Evolutionary conservation across 345 rosid species (phyloP).

Genomic region (Rhodamnia rubescens): DNA sequence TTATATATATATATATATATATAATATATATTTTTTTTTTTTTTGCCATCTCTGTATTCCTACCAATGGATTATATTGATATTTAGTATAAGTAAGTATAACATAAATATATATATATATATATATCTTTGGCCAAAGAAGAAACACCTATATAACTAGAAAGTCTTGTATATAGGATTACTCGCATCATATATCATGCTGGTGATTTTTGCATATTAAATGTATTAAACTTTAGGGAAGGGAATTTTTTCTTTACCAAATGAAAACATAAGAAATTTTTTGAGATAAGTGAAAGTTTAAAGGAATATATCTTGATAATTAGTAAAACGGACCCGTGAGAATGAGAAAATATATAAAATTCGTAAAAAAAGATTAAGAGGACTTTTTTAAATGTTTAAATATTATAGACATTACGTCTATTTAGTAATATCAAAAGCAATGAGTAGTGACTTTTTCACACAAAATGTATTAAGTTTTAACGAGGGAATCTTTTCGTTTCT

Average conservation of each 20-base stretch:
- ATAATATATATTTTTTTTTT: too few relatives aligned
- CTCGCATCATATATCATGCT: not conserved
- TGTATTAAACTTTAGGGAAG: not conserved
- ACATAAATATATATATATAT: too few relatives aligned
- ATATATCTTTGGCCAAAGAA: not conserved
- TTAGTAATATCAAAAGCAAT: not conserved
- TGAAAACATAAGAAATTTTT: not conserved
- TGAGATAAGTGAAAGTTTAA: not conserved
- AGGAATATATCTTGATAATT: not conserved
- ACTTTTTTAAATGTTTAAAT: not conserved
- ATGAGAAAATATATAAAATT: not conserved
- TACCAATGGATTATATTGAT: too few relatives aligned
- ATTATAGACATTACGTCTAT: not conserved
- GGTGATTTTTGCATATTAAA: not conserved
- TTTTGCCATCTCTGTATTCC: not conserved
- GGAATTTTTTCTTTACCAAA: not conserved
- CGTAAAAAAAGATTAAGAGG: not conserved
- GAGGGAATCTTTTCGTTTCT: not conserved
- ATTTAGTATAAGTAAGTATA: too few relatives aligned
- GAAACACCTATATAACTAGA: not conserved
- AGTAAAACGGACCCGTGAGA: not conserved
- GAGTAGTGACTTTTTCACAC: not conserved
- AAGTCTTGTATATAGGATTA: not conserved
- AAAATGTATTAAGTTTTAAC: not conserved
- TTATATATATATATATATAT: not conserved